Conservation (phyloP, 441 rosid genomes). For the Breynia disticha region DNA sequence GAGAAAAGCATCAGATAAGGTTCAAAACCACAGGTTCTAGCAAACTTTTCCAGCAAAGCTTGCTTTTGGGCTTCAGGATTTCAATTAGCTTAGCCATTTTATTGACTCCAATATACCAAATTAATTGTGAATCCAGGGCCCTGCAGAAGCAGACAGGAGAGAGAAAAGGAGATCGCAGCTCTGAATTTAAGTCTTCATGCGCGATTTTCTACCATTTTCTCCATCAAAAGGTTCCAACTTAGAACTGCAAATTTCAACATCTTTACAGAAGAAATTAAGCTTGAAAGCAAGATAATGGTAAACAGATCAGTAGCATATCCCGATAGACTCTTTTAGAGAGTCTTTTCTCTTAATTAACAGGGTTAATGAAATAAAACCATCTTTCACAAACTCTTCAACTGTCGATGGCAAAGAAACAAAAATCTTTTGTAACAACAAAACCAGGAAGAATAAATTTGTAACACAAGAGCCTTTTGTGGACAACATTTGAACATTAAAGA, state of each 20-base stretch:
- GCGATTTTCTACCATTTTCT: background rate
- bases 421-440: too few species aligned
- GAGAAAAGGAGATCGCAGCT: background rate
- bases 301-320: too few species aligned
- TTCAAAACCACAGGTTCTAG: background rate
- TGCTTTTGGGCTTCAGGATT: background rate
- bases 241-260: background rate
- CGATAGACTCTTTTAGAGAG: too few species aligned
- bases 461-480: too few species aligned
- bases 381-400: too few species aligned
- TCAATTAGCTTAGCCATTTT: background rate
- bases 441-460: too few species aligned
- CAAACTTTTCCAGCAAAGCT: background rate
- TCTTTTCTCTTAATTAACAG: too few species aligned
- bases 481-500: too few species aligned
- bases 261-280: background rate
- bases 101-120: background rate
- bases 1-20: background rate
- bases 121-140: background rate
- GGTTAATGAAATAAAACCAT: too few species aligned
- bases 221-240: background rate
- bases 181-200: background rate
- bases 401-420: too few species aligned
- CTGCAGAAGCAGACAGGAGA: background rate
- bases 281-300: too few species aligned